phyloP scores from a whole-genome alignment of 306 rosid species.

The Acmispon strigosus region DNA sequence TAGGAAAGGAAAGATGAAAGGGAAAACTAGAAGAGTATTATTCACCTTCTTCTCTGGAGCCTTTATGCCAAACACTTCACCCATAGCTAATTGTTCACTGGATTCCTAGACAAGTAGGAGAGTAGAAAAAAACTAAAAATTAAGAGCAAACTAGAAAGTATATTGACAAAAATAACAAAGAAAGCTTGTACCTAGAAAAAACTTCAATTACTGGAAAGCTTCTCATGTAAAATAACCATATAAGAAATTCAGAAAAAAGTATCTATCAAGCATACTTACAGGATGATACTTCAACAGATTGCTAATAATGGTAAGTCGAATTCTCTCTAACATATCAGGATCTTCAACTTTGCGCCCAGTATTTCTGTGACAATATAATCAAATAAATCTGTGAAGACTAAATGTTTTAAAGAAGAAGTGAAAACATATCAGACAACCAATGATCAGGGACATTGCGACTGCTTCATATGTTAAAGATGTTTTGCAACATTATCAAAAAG shows the following conservation, averaged over 20 bases:
- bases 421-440: background rate
- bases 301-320: conserved; percentile 87
- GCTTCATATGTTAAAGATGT: background rate
- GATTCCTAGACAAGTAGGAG: conserved; percentile 55
- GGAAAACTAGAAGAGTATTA: conserved; percentile 16
- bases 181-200: background rate
- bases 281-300: conserved; percentile 94
- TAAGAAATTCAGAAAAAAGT: conserved; percentile 9
- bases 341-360: conserved; percentile 97
- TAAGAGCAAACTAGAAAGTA: conserved; percentile 6
- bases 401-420: conserved; percentile 6
- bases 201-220: background rate
- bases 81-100: conserved; percentile 84
- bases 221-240: conserved; percentile 4
- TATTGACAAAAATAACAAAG: background rate
- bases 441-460: background rate
- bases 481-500: background rate
- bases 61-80: conserved; percentile 92
- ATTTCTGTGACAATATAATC: conserved; percentile 45
- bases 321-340: conserved; percentile 88
- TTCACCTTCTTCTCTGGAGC: conserved; percentile 85
- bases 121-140: background rate
- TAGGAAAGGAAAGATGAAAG: background rate
- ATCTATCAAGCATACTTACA: conserved; percentile 42
- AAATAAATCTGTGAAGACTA: conserved; percentile 25